A percentile compares a stretch with the other conserved stretches of the same genome.
Evolutionary conservation across 129 eudicot genomes (phyloP).

Genomic region (Chrysanthemum makinoi): DNA sequence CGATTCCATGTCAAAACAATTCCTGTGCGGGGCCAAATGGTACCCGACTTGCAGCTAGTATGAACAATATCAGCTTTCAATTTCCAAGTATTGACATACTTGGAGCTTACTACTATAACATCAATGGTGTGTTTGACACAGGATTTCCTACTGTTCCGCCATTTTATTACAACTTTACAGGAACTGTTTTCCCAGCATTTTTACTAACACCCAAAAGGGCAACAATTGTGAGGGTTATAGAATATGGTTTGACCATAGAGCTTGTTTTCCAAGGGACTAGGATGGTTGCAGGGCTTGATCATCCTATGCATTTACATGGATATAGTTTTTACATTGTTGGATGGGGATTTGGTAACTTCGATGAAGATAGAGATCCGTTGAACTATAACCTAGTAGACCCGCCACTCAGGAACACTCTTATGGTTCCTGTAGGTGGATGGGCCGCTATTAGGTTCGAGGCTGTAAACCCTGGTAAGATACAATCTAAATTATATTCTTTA

Average conservation of each 20-base stretch:
- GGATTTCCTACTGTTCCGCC: constrained; percentile 59
- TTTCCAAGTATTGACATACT: constrained; percentile 46
- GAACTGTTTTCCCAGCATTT: constrained; percentile 20
- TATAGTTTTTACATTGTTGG: constrained; percentile 50
- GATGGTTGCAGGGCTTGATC: constrained; percentile 42
- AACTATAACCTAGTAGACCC: constrained; percentile 59
- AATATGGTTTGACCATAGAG: constrained; percentile 36
- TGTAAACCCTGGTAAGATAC: constrained; percentile 40
- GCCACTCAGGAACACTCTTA: constrained; percentile 47
- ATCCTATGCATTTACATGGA: constrained; percentile 88
- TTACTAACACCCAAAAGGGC: constrained; percentile 35
- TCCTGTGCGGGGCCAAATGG: constrained; percentile 65
- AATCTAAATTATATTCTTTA: neutral
- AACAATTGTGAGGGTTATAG: constrained; percentile 41
- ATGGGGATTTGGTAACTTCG: constrained; percentile 54
- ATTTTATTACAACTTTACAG: constrained; percentile 43
- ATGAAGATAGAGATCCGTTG: constrained; percentile 42
- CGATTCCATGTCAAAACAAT: constrained; percentile 41
- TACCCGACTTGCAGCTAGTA: constrained; percentile 53
- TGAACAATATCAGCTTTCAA: constrained; percentile 61
- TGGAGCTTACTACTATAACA: constrained; percentile 52
- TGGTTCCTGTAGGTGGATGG: constrained; percentile 63
- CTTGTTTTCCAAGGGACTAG: constrained; percentile 54
- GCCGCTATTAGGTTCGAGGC: constrained; percentile 55
- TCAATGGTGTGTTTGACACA: constrained; percentile 44